Evolutionary conservation across 139 green algal genomes (phyloP), one percentile per base, ranked within the genome.

Genomic region (Chlorella sorokiniana): DNA sequence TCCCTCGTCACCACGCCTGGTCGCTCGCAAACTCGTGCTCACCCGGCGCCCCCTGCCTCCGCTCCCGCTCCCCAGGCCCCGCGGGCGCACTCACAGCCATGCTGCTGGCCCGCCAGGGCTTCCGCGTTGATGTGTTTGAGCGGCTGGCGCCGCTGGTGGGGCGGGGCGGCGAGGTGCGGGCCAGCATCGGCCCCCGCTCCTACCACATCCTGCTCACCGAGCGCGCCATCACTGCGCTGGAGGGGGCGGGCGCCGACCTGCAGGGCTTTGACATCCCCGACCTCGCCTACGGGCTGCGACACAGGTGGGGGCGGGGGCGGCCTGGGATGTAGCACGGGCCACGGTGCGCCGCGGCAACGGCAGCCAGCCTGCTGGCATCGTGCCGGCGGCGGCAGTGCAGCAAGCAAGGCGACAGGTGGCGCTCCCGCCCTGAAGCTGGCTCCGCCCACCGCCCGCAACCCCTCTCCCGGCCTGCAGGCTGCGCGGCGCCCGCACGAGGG

Each of bases 161-260:
- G 7, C 59, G 44, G 3, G 22, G 72, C 18, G 75, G 75, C 41
- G 72, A 73, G 5, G 41, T 62, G 41, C 75, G 62, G n/a, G 75
- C 75, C 59, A 73, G 41, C 59, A 81, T 81, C n/a, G 75, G 75
- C 6, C 41, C 59, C 5, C 75, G 75, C 27, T 69, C 40, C 18
- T 81, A 81, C 42, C 72, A 81, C 61, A 72, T 81, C 18, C 41
- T 81, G 75, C 61, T 81, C 11, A 63, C 31, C n/a, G 75, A 81
- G 75, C 75, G 75, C 0, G 75, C 61, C 7, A 38, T 72, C 27
- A 4, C 40, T 3, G 75, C 75, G 0, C 41, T 81, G 41, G 75
- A 81, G 40, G 59, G n/a, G n/a, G 75, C 75, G 1, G 75, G 59
- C 0, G 75, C 61, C 0, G 75, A 81, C 29, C 20, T 81, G 10